phyloP scores from a whole-genome alignment of 2,329 filamentous ascomycete species.

The Microsporum canis region DNA sequence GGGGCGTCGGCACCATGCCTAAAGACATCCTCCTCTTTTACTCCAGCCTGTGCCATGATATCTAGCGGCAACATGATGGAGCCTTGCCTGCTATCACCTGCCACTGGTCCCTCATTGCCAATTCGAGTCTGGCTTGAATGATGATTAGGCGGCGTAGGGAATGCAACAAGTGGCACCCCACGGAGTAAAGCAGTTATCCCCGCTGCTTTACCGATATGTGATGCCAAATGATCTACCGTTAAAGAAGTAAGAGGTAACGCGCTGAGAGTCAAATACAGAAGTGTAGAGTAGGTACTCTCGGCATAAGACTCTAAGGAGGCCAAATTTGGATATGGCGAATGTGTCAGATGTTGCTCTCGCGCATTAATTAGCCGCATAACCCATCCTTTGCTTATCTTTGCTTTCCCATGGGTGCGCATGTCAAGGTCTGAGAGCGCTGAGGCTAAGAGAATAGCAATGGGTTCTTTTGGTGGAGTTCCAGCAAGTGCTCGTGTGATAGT shows the following conservation, averaged over 20 bases:
- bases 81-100: constrained; percentile 41
- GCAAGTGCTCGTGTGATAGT: constrained; percentile 66
- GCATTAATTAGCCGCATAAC: constrained; percentile 66
- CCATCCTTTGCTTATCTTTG: constrained; percentile 57
- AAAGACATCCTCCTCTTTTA: constrained; percentile 84
- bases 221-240: constrained; percentile 82
- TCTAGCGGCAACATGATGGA: constrained; percentile 75
- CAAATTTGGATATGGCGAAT: constrained; percentile 66
- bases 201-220: constrained; percentile 86
- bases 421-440: constrained; percentile 53
- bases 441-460: constrained; percentile 73
- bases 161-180: constrained; percentile 77
- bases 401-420: constrained; percentile 35
- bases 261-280: constrained; percentile 79
- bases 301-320: constrained; percentile 73
- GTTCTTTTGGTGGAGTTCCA: constrained; percentile 73
- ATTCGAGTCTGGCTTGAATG: constrained; percentile 40
- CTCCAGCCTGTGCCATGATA: constrained; percentile 68
- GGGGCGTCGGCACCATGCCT: constrained; percentile 64
- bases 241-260: constrained; percentile 68
- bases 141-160: constrained; percentile 52
- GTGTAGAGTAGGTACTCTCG: constrained; percentile 86
- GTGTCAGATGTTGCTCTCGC: constrained; percentile 70
- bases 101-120: constrained; percentile 25
- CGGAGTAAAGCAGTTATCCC: constrained; percentile 81